Evolutionary conservation across 2,329 filamentous ascomycete genomes (phyloP).

Genomic region (Beauveria brongniartii): DNA sequence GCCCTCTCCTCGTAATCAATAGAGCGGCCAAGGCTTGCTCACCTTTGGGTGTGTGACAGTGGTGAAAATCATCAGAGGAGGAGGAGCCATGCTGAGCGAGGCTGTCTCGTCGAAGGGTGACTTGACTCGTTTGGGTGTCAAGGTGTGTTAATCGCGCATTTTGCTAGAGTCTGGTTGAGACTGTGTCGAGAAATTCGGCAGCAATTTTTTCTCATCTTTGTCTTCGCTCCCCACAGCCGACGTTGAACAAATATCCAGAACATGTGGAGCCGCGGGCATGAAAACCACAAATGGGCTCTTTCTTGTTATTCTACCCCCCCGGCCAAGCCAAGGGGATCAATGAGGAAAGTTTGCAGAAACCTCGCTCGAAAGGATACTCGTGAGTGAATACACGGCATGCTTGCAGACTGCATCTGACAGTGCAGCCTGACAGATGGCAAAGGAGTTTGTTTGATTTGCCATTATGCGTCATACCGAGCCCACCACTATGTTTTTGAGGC

Average conservation of each 20-base stretch:
- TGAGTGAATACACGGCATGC: no score
- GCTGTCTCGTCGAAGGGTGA: background rate
- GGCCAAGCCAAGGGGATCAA: no score
- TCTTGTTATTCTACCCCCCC: background rate
- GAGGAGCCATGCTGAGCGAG: no score
- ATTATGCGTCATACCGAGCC: slow-evolving; percentile 4
- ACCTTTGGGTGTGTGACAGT: background rate
- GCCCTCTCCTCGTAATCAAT: background rate
- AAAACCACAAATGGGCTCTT: slow-evolving; percentile 3
- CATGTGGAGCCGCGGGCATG: background rate
- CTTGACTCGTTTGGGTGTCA: background rate
- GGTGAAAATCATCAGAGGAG: background rate
- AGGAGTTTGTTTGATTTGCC: background rate
- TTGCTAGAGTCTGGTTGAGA: background rate
- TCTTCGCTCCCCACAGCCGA: background rate
- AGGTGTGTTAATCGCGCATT: background rate
- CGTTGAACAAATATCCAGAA: background rate
- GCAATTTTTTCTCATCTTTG: background rate
- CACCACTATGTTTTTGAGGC: background rate
- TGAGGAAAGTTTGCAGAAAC: no score
- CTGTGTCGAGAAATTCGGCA: no score
- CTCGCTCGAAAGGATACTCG: no score
- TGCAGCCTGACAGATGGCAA: background rate
- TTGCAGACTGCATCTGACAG: background rate
- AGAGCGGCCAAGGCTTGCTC: background rate